Evolutionary conservation across 495 filamentous ascomycete species (phyloP).

Genomic region (Talaromyces borbonicus): DNA sequence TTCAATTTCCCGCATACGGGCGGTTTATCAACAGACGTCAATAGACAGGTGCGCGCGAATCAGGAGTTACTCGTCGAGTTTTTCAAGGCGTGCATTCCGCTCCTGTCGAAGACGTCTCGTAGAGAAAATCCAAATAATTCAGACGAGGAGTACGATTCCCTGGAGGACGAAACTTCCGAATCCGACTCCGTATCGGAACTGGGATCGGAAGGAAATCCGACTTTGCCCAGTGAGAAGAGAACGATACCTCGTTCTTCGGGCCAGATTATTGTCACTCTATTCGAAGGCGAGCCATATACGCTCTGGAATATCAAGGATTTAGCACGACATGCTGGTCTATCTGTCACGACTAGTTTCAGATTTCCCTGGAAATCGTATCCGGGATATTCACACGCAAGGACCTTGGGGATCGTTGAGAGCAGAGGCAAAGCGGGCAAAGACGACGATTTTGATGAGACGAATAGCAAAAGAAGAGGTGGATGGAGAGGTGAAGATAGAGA

Average conservation of each 20-base stretch:
- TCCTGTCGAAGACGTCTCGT: slow-evolving; percentile 32
- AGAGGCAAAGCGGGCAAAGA: slow-evolving; percentile 17
- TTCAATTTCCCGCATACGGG: slow-evolving; percentile 98
- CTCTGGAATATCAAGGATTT: slow-evolving; percentile 90
- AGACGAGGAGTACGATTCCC: slow-evolving; percentile 10
- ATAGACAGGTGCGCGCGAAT: slow-evolving; percentile 85
- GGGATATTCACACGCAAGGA: slow-evolving; percentile 81
- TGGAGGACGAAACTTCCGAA: background rate
- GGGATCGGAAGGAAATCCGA: background rate
- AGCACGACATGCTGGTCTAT: slow-evolving; percentile 65
- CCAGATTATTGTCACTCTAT: slow-evolving; percentile 74
- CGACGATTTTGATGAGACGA: slow-evolving; percentile 15
- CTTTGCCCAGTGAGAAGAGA: slow-evolving; percentile 10
- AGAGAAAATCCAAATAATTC: slow-evolving; percentile 12
- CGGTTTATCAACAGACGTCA: slow-evolving; percentile 83
- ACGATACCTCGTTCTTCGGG: slow-evolving; percentile 32
- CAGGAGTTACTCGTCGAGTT: slow-evolving; percentile 81
- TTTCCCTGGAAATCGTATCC: slow-evolving; percentile 70
- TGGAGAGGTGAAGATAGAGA: slow-evolving; percentile 75
- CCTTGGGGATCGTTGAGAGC: slow-evolving; percentile 65
- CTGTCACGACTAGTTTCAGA: slow-evolving; percentile 64
- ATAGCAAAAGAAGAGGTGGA: slow-evolving; percentile 41
- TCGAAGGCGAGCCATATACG: slow-evolving; percentile 88
- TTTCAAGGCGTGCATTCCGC: slow-evolving; percentile 52
- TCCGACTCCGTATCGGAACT: too few species aligned